phyloP scores from a whole-genome alignment of 163 green algal genomes.

The Trebouxia gelatinosa region DNA sequence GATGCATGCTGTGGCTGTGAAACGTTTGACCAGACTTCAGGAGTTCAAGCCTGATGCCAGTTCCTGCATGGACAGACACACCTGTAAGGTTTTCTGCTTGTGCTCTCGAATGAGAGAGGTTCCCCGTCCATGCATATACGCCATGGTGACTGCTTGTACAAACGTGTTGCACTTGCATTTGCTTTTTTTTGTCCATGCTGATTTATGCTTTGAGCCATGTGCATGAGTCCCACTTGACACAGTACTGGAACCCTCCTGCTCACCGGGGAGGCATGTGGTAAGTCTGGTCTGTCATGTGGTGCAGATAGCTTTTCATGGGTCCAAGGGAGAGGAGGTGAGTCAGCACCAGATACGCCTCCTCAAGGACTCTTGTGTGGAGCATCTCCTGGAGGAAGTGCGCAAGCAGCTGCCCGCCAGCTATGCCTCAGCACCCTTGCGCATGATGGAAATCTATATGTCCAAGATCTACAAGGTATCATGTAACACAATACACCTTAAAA shows the following conservation, averaged over 20 bases:
- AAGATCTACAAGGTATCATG: constrained; percentile 85
- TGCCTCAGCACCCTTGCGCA: constrained; percentile 57
- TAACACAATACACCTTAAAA: neutral
- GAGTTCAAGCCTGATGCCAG: neutral
- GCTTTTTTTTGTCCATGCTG: too few relatives aligned
- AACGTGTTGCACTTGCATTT: neutral
- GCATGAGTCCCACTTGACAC: neutral
- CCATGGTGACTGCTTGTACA: neutral
- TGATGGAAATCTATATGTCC: constrained; percentile 83
- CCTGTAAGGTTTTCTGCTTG: neutral
- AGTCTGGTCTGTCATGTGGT: constrained; percentile 2
- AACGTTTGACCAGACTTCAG: neutral
- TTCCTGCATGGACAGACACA: neutral
- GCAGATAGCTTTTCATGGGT: constrained; percentile 68
- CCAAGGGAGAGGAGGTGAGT: constrained; percentile 68
- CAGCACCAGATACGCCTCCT: constrained; percentile 76
- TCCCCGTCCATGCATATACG: neutral
- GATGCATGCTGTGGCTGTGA: neutral
- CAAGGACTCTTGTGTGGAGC: constrained; percentile 63
- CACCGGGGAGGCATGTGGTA: neutral
- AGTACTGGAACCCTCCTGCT: too few relatives aligned
- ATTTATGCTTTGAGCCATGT: too few relatives aligned
- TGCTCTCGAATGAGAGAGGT: neutral
- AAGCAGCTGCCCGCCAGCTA: neutral
- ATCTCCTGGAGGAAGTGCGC: constrained; percentile 52